Base-by-base conservation (phyloP, 805 yeast genomes). In the Soucietia sequanensis region DNA sequence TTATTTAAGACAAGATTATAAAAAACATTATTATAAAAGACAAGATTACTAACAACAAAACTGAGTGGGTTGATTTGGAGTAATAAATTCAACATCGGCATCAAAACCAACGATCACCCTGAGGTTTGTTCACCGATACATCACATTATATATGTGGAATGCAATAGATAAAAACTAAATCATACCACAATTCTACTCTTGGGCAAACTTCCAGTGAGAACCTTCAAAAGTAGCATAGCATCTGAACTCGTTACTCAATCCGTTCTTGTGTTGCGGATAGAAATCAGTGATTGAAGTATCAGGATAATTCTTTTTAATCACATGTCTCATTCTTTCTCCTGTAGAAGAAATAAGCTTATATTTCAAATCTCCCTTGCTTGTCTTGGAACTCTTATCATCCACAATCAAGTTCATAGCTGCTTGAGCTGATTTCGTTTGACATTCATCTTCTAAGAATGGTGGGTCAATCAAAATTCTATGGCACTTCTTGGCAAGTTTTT, bases 181-280 rank as follows among this genome's bases (percentile, higher is more conserved):
- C 11, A 8, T 21, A 8, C 11, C 11, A 21, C 8, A 21, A 8
- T 11, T 21, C 23, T 21, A 21, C 23, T 19, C 25, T 15, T 37
- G 33, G 28, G 37, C 34, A 34, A 73, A 82, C 39, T 65, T 72
- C 96, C 95, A 87, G 35, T 69, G 56, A 2, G 58, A 48, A 39
- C 93, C 76, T 54, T 84, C 93, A 47, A 75, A 86, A 23, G 78
- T 72, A 1, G 96, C 87, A 52, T 86, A 89, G 48, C 96, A 88
- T 48, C 85, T 68, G 59, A 86, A 89, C 58, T 89, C 96, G 54
- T 89, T 89, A 52, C 90, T 81, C 41, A 89, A 68, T 0, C 95
- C 95, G 49, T 85, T 84, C 38, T 80, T 81, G 52, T 89, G 96
- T 45, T 81, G 83, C 1, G 96, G 96, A 26, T 60, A 54, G 54